Base-by-base conservation (phyloP, 169 alveolate genomes). In the Theileria annulata region DNA sequence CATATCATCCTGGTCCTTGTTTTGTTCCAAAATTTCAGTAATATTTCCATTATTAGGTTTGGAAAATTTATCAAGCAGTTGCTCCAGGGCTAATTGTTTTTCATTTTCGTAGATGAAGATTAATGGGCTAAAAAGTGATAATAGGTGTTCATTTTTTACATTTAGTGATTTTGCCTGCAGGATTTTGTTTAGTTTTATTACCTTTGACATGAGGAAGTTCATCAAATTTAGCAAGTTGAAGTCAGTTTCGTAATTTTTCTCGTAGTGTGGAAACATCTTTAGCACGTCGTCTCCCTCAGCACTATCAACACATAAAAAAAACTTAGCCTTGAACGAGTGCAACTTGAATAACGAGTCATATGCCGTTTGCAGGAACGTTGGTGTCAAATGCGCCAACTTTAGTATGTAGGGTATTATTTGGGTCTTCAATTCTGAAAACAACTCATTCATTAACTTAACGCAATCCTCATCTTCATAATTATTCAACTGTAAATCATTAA, bases 111-210 rank as follows among this genome's bases (percentile, higher is more conserved):
- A 70, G 21, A 27, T 30, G 58, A 82, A 82, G 51, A 75, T 19
- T 54, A 75, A 70, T 23, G 89, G 89, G 35, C 89, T 62, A 23
- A 82, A 82, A 5, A 75, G 71, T 37, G 89, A 31, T 12, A 71
- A 27, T 1, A 71, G 13, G 9, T 48, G 68, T 3, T 75, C 86
- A 21, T 47, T 75, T 9, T 25, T 59, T 62, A 75, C 42, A 63
- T 78, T 48, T 23, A 80, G 28, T n/a, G 23, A 49, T 2, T 25
- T 63, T 48, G 48, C 51, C n/a, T 71, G 58, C 27, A 80, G 27
- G 3, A n/a, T 8, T 28, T 19, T 54, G 62, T 12, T 48, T 3
- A 71, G 31, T 17, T 8, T 58, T 28, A 49, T 59, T 33, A 80
- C 54, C 35, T 49, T 12, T 10, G 31, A 37, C 49, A 62, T 15